Conservation (phyloP, 768 basidiomycete genomes). For the Phylloporus sp. region DNA sequence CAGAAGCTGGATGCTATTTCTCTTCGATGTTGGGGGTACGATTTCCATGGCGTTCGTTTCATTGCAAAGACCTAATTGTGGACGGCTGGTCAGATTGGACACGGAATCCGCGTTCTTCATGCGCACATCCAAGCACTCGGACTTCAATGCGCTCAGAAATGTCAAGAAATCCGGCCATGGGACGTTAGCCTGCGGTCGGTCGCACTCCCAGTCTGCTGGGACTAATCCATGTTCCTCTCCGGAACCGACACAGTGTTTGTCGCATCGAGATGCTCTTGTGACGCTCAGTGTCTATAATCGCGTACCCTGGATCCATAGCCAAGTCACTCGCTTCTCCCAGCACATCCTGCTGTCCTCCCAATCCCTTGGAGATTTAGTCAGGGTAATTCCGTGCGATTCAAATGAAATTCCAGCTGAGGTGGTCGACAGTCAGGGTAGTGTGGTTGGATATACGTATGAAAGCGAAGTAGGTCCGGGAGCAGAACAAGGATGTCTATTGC, state of each 20-base stretch:
- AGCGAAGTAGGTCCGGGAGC: slow-evolving; percentile 7
- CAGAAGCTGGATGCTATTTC: slow-evolving; percentile 47
- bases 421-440: slow-evolving; percentile 28
- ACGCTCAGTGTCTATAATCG: slow-evolving; percentile 59
- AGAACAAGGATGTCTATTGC: slow-evolving; percentile 47
- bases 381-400: slow-evolving; percentile 58
- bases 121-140: slow-evolving; percentile 59
- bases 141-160: slow-evolving; percentile 52
- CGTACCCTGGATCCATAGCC: slow-evolving; percentile 57
- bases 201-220: neutral
- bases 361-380: slow-evolving; percentile 60
- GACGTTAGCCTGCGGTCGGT: slow-evolving; percentile 14
- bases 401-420: slow-evolving; percentile 48
- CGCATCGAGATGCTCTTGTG: slow-evolving; percentile 43
- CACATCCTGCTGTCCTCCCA: slow-evolving; percentile 70
- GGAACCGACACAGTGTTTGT: neutral
- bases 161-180: slow-evolving; percentile 33
- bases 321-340: slow-evolving; percentile 60
- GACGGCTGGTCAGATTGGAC: slow-evolving; percentile 38
- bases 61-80: neutral
- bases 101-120: slow-evolving; percentile 58
- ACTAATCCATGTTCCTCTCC: neutral
- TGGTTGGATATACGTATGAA: slow-evolving; percentile 32
- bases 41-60: slow-evolving; percentile 1
- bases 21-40: slow-evolving; percentile 63